A percentile compares a stretch with the other conserved stretches of the same genome.
Evolutionary conservation across 305 asterid species (phyloP).

Genomic region (Solanum hybrid): DNA sequence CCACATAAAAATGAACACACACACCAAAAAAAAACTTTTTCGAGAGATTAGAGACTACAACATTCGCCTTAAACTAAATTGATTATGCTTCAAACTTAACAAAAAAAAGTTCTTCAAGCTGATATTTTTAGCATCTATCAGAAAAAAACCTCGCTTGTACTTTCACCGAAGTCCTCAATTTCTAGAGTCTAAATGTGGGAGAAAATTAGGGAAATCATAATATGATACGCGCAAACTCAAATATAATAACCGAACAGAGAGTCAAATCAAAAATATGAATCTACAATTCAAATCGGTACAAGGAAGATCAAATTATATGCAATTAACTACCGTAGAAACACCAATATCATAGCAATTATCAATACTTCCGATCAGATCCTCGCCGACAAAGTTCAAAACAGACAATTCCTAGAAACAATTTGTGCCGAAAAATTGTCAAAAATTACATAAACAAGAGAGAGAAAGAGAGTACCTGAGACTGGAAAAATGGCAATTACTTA

Average conservation of each 20-base stretch:
- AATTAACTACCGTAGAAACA: background rate
- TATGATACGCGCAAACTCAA: background rate
- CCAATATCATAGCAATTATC: background rate
- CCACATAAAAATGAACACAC: background rate
- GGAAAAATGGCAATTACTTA: conserved; percentile 6
- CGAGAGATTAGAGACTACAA: background rate
- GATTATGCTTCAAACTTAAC: background rate
- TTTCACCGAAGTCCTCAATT: background rate
- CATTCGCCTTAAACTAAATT: background rate
- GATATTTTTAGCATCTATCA: background rate
- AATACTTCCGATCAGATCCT: background rate
- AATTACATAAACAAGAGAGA: background rate
- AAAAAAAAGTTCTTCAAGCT: background rate
- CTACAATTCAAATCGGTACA: background rate
- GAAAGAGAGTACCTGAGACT: conserved; percentile 7
- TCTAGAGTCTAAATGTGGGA: background rate
- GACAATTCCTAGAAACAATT: background rate
- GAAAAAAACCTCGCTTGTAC: background rate
- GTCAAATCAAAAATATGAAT: background rate
- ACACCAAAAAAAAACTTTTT: background rate
- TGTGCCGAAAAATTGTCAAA: background rate
- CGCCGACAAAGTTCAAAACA: background rate
- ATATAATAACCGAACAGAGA: background rate
- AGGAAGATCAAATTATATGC: background rate
- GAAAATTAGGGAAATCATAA: background rate